Base-by-base conservation (phyloP, 306 rosid species). In the Begonia fuchsioides region DNA sequence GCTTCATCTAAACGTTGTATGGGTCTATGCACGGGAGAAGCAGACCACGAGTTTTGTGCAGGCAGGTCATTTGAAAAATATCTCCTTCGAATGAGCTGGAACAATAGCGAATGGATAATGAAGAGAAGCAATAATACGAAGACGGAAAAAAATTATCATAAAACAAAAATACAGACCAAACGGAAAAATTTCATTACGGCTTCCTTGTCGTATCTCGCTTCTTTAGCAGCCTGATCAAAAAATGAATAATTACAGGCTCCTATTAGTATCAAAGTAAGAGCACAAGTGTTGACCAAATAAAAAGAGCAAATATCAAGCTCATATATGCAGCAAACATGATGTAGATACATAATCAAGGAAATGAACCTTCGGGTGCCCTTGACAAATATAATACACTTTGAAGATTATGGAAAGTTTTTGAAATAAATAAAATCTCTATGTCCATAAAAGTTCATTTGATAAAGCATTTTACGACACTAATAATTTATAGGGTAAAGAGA, bases 181-280 rank as follows among this genome's bases (percentile, higher is more conserved):
- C 71, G 86, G 65, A 92, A 92, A 63, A 92, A 92, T 60, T 76
- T 92, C 68, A 62, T 63, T 68, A 85, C 81, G n/a, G 93, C 94
- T 78, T 92, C 98, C 67, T 85, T 92, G 78, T 92, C 98, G 57
- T 72, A 75, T 65, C 96, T 85, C 44, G 94, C 87, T 53, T 92
- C 94, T 80, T 79, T 92, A 51, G 93, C 96, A 50, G 98, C 96
- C 98, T 92, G 76, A 57, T 54, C n/a, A 49, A 58, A 59, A 55
- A 48, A 51, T 40, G 62, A 64, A 52, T 38, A 56, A 53, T 43
- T 47, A 51, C 46, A 17, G 44, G 1, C n/a, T n/a, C 35, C 5
- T 6, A 26, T 26, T 26, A 26, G 8, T 26, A 26, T 26, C 35
- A 26, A 26, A 26, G 35, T 26, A 26, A 26, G 3, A 6, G 7